These are phyloP conservation scores for Polygonum aviculare DNA, from an alignment of 148 eudicot genomes.

Conservation along the genomic window DNA sequence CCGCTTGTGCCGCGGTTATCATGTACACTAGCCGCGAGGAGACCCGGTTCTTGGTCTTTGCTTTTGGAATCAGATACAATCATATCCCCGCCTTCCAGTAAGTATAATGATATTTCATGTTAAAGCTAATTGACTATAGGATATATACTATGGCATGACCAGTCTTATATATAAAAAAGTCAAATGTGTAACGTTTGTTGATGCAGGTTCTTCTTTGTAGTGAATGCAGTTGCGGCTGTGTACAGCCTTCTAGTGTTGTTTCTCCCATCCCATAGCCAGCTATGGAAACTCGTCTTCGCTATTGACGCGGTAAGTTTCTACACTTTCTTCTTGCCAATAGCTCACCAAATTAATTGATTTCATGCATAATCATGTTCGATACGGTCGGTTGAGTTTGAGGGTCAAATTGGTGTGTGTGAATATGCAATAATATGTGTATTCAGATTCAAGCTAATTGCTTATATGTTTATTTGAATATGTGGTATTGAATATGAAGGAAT, in stretches of 20 bases:
- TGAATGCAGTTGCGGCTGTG: neutral
- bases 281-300: slow-evolving; percentile 8
- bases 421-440: no score
- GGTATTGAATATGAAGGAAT: no score
- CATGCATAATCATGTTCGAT: neutral
- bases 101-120: neutral
- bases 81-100: slow-evolving; percentile 11
- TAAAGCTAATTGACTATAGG: no score
- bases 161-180: no score
- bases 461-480: no score
- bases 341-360: neutral
- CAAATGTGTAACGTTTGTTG: neutral
- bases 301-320: neutral
- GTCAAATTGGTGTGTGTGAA: no score
- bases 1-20: neutral
- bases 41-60: slow-evolving; percentile 1
- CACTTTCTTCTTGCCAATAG: neutral
- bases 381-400: no score
- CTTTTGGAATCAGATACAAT: neutral
- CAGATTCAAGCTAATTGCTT: no score
- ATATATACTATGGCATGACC: no score
- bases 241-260: slow-evolving; percentile 7
- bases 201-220: slow-evolving; percentile 6
- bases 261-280: slow-evolving; percentile 9
- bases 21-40: slow-evolving; percentile 8